These are phyloP conservation scores for Gymnopilus dilepis DNA, from an alignment of 768 basidiomycete species.

Conservation along the genomic window DNA sequence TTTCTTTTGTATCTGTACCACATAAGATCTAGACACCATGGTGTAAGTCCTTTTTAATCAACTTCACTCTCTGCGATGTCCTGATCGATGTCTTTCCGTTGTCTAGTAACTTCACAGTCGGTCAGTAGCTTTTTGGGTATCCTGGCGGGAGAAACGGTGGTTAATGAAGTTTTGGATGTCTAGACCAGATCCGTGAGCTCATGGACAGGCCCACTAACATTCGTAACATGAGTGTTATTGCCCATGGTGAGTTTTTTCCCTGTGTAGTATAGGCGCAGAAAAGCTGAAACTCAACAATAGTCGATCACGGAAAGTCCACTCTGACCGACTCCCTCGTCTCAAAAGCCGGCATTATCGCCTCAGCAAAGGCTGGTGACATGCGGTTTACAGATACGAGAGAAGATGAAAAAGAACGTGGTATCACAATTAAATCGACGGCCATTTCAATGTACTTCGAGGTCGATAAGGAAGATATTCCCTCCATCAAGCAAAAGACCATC, in stretches of 20 bases:
- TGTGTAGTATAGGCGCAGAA: slow-evolving; percentile 8
- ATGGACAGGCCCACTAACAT: slow-evolving; percentile 94
- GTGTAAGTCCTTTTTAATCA: slow-evolving; percentile 67
- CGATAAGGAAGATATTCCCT: slow-evolving; percentile 81
- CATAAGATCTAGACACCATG: slow-evolving; percentile 68
- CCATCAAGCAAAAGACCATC: slow-evolving; percentile 93
- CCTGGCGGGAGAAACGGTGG: neutral
- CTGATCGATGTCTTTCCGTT: slow-evolving; percentile 38
- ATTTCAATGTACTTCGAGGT: slow-evolving; percentile 99
- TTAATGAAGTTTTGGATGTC: slow-evolving; percentile 18
- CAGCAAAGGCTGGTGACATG: slow-evolving; percentile 92
- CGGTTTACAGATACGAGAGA: slow-evolving; percentile 97
- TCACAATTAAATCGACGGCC: slow-evolving; percentile 99
- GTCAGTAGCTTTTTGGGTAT: slow-evolving; percentile 47
- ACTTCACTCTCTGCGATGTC: slow-evolving; percentile 13
- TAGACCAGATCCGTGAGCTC: slow-evolving; percentile 85
- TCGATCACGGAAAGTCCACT: slow-evolving; percentile 99
- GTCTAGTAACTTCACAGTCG: slow-evolving; percentile 86
- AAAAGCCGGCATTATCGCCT: slow-evolving; percentile 99
- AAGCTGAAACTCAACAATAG: slow-evolving; percentile 42
- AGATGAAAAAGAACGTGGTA: slow-evolving; percentile 99
- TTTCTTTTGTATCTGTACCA: slow-evolving; percentile 29
- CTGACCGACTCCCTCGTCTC: slow-evolving; percentile 98
- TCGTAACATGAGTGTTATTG: slow-evolving; percentile 94
- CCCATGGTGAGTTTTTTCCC: slow-evolving; percentile 67